Conservation (phyloP, 345 rosid species). For the Capsella bursapastoris region DNA sequence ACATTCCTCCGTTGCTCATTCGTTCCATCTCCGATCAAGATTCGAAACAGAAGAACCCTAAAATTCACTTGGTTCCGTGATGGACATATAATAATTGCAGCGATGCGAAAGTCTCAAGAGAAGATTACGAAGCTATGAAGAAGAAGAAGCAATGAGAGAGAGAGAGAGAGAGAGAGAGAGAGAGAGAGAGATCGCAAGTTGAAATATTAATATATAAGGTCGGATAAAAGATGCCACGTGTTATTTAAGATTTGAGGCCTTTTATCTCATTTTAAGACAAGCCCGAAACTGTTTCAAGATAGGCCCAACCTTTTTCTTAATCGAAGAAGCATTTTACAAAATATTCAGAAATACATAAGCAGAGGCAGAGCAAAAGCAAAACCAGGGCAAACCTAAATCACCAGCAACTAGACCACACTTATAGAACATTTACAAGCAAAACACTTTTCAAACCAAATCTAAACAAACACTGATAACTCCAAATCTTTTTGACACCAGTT, state of each 20-base stretch:
- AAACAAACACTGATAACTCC: constrained; percentile 14
- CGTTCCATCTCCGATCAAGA: constrained; percentile 58
- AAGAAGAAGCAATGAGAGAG: not conserved
- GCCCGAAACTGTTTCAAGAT: not conserved
- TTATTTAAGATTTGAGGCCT: not conserved
- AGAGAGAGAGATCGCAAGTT: not conserved
- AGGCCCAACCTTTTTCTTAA: not conserved
- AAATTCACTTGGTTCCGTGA: not conserved
- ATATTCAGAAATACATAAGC: not conserved
- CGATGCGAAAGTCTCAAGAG: constrained; percentile 14
- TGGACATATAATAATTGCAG: not conserved
- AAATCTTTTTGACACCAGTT: constrained; percentile 1
- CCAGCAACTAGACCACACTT: constrained; percentile 4
- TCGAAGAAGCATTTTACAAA: constrained; percentile 7
- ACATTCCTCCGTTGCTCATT: constrained; percentile 87
- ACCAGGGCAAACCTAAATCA: constrained; percentile 6
- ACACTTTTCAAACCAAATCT: constrained; percentile 22
- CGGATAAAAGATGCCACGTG: not conserved
- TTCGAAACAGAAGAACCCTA: constrained; percentile 16
- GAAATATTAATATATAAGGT: not conserved
- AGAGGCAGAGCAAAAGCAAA: constrained; percentile 2
- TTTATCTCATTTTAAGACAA: not conserved
- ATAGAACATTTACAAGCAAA: constrained; percentile 34
- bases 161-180: not conserved
- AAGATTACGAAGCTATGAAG: not conserved